Evolutionary conservation across 2,329 filamentous ascomycete genomes (phyloP).

Genomic region (Paecilomyces fulvus): DNA sequence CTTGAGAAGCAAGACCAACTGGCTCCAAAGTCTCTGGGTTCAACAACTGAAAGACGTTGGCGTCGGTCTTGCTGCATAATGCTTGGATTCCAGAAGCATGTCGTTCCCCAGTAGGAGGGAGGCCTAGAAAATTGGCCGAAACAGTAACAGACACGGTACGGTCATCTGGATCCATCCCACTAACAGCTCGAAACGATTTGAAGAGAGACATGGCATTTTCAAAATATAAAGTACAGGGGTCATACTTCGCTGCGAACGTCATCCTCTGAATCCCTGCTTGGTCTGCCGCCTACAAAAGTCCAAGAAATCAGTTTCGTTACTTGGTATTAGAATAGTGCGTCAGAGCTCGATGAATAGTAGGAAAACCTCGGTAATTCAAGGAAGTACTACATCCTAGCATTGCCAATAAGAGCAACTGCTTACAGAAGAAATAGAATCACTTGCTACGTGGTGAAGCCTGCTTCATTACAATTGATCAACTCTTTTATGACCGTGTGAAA

Average conservation of each 20-base stretch:
- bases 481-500: too few relatives aligned
- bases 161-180: conserved; percentile 23
- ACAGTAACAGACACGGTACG: conserved; percentile 60
- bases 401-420: too few relatives aligned
- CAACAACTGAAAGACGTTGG: conserved; percentile 49
- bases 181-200: conserved; percentile 16
- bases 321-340: too few relatives aligned
- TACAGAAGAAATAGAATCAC: too few relatives aligned
- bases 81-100: conserved; percentile 35
- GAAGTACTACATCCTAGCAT: too few relatives aligned
- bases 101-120: conserved; percentile 23
- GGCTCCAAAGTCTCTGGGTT: conserved; percentile 67
- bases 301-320: too few relatives aligned
- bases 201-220: conserved; percentile 61
- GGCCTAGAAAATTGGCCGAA: conserved; percentile 55
- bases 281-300: too few relatives aligned
- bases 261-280: too few relatives aligned
- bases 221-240: conserved; percentile 67
- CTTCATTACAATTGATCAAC: too few relatives aligned
- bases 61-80: conserved; percentile 55
- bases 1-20: conserved; percentile 54
- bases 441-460: too few relatives aligned
- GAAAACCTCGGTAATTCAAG: too few relatives aligned
- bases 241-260: conserved; percentile 62
- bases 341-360: too few relatives aligned